Conservation (phyloP, 345 rosid species). For the Noccaea bulbosa region DNA sequence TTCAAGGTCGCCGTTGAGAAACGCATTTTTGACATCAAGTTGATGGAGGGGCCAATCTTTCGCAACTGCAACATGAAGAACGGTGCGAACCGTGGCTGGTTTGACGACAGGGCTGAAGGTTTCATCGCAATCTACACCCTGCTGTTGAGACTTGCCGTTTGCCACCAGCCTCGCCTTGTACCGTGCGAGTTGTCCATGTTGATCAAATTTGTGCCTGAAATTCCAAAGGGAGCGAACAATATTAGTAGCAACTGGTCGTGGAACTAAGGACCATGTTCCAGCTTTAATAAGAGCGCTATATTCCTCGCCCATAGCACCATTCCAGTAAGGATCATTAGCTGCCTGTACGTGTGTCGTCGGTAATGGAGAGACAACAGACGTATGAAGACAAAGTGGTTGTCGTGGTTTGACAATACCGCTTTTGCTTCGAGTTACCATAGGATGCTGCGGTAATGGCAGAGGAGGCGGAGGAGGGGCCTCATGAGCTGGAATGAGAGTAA, state of each 20-base stretch:
- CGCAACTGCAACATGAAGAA: not conserved
- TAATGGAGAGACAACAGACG: not conserved
- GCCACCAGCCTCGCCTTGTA: accelerated
- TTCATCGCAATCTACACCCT: not conserved
- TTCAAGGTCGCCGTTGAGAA: not conserved
- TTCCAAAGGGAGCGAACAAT: not conserved
- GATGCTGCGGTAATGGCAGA: not conserved
- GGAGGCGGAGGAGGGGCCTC: not conserved
- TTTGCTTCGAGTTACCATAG: not conserved
- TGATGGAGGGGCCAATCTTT: not conserved
- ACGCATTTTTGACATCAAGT: not conserved
- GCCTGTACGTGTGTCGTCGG: not conserved
- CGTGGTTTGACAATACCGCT: not conserved
- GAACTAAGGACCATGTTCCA: not conserved
- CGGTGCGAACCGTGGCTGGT: accelerated
- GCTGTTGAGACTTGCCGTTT: not conserved
- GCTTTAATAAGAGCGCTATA: not conserved
- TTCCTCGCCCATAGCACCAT: not conserved
- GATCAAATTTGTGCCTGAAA: not conserved
- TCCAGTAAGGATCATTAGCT: not conserved
- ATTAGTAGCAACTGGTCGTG: not conserved
- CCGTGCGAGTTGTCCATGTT: accelerated
- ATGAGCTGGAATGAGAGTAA: not conserved
- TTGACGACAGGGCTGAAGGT: not conserved
- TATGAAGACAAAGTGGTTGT: not conserved